These are phyloP conservation scores for Botryotinia convoluta DNA, from an alignment of 2,329 filamentous ascomycete genomes.

Conservation along the genomic window DNA sequence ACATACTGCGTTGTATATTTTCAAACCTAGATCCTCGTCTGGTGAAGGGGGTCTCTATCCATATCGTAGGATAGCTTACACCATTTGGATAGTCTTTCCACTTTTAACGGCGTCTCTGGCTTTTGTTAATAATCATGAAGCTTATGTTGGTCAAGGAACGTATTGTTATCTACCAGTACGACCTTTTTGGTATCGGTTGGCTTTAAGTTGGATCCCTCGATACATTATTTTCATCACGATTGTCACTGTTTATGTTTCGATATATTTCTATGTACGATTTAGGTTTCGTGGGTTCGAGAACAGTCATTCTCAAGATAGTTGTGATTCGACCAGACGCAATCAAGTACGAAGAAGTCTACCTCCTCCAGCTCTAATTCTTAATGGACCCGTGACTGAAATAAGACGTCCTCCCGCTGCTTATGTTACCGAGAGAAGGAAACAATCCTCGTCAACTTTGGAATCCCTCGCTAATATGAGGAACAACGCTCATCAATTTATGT, in stretches of 20 bases:
- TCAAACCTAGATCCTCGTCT: slow-evolving; percentile 49
- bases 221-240: slow-evolving; percentile 67
- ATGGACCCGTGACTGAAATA: slow-evolving; percentile 35
- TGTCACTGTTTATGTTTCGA: slow-evolving; percentile 60
- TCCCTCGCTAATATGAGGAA: slow-evolving; percentile 23
- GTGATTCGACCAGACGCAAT: slow-evolving; percentile 17
- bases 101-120: slow-evolving; percentile 59
- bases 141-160: slow-evolving; percentile 61
- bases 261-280: slow-evolving; percentile 65
- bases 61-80: slow-evolving; percentile 60
- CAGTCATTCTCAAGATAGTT: slow-evolving; percentile 19
- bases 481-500: slow-evolving; percentile 35
- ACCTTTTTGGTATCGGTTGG: slow-evolving; percentile 66
- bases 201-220: slow-evolving; percentile 70
- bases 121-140: slow-evolving; percentile 54
- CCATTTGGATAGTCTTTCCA: slow-evolving; percentile 56
- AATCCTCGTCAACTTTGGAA: slow-evolving; percentile 25
- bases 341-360: slow-evolving; percentile 26
- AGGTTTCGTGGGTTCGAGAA: slow-evolving; percentile 36
- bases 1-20: slow-evolving; percentile 71
- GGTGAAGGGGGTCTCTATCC: slow-evolving; percentile 66
- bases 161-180: slow-evolving; percentile 68
- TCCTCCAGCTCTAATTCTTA: slow-evolving; percentile 30
- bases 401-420: slow-evolving; percentile 21
- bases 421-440: slow-evolving; percentile 22